Evolutionary conservation across 116 monocot species (phyloP), one percentile per base, ranked within the genome.

Genomic region (Posidonia oceanica): DNA sequence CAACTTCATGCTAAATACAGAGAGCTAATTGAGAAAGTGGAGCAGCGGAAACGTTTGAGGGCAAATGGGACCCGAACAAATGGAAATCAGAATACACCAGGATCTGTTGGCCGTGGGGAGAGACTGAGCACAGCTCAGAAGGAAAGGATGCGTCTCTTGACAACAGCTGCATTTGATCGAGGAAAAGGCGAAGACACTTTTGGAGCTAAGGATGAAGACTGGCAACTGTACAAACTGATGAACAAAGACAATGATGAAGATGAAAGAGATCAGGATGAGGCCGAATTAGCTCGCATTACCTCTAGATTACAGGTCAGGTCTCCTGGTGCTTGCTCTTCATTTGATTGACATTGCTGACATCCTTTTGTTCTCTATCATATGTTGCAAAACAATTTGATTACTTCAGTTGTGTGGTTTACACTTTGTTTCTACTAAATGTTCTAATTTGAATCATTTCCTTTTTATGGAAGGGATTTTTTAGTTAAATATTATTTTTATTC

Each of bases 141-240:
- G 71, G 97, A 97, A 71, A 89, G 92, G 71, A 97, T 97, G 97
- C 89, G 92, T 52, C 92, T 97, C 44, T 73, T 97, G 60, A 85
- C 97, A 16, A 89, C 89, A 36, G 97, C 97, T 63, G 91, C 89
- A 73, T 92, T 82, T 80, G 97, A 97, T 83, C 77, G 97, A 29
- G 92, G 97, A 48, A 97, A 92, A 70, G 92, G 97, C 56, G 92
- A 97, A 75, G 97, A 97, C 69, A 92, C 97, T 40, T 97, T 92
- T 80, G 97, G 97, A 62, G 76, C 84, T 39, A 89, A 78, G 77
- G 97, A 97, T 79, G 89, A 92, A 78, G 97, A 97, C 71, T 97
- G 97, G 97, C 87, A 89, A 74, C 80, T 97, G 14, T 97, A 97
- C 71, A 97, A 97, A 72, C 67, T 85, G 75, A 97, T 97, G 92